Evolutionary conservation across 2,329 filamentous ascomycete species (phyloP), one percentile per base, ranked within the genome.

Genomic region (Beauveria medogensis): DNA sequence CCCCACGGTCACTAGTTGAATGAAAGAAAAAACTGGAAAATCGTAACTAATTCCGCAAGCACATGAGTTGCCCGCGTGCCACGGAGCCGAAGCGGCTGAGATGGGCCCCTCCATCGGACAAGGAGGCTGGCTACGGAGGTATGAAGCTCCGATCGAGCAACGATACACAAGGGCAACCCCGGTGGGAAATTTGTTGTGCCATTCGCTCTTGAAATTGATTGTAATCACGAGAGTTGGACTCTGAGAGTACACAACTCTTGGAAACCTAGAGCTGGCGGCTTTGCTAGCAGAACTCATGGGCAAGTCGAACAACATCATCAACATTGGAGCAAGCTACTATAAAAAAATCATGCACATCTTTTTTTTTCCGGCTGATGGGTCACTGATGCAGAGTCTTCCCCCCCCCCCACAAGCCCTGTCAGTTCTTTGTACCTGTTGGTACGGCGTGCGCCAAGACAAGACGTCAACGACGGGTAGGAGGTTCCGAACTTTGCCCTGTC

Each of bases 51-150:
- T 43, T 44, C n/a, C 37, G 16, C n/a, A 59, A 7, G 26, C 55
- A 59, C 55, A 59, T 59, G 37, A 52, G 30, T 24, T 50, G 55
- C 18, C 46, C 55, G 55, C 55, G 47, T 51, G 55, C 47, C 47
- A 59, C 47, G 55, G 55, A 52, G 55, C 55, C 55, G 55, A 59
- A 48, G 47, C 55, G 47, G 55, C 55, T 59, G 55, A 52, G 47
- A 51, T 24, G 24, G 34, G n/a, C 22, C 46, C 55, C 50, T 53
- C 51, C 34, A 59, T 59, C 55, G 47, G 46, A 28, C 46, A 52
- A 51, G 22, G 12, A 22, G 47, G 22, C 24, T 43, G 43, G 47
- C 37, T 18, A 28, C 24, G 3, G 26, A 37, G 16, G 30, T n/a
- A 20, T 28, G 8, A 28, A 28, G 18, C 18, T 50, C 55, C 24